Evolutionary conservation across 2,329 filamentous ascomycete genomes (phyloP).

Genomic region (Alternaria sp.): DNA sequence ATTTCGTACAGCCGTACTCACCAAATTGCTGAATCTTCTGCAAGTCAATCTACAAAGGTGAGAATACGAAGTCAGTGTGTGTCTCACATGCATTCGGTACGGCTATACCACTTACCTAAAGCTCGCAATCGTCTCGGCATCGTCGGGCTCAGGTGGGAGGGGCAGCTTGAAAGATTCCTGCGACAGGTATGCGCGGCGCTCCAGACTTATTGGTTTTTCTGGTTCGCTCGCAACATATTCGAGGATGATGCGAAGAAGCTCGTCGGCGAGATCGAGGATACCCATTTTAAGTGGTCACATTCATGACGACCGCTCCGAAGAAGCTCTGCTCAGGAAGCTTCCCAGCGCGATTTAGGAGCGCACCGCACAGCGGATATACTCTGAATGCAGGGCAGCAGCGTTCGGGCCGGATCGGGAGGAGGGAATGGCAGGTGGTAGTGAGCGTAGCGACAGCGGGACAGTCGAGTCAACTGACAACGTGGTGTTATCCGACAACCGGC

Average conservation of each 20-base stretch:
- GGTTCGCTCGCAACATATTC: conserved; percentile 60
- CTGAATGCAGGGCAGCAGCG: conserved; percentile 15
- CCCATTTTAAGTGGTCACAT: conserved; percentile 44
- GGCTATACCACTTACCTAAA: conserved; percentile 38
- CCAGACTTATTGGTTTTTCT: conserved; percentile 58
- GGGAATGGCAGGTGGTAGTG: conserved; percentile 31
- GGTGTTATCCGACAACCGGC: conserved; percentile 31
- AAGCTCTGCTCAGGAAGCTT: conserved; percentile 8
- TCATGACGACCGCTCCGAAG: conserved; percentile 25
- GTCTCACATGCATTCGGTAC: background rate
- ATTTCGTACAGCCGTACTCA: background rate
- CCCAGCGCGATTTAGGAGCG: conserved; percentile 15
- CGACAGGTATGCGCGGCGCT: conserved; percentile 59
- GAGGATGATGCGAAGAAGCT: conserved; percentile 59
- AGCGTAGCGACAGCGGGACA: conserved; percentile 28
- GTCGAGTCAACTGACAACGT: conserved; percentile 32
- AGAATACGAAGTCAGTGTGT: background rate
- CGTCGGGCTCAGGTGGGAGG: conserved; percentile 50
- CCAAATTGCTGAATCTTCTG: conserved; percentile 38
- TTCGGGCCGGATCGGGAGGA: conserved; percentile 32
- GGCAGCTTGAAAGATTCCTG: conserved; percentile 59
- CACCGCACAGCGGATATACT: conserved; percentile 30
- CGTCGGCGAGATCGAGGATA: conserved; percentile 55
- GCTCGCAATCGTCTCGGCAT: conserved; percentile 53
- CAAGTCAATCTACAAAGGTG: conserved; percentile 46